Conservation (phyloP, 2,329 filamentous ascomycete genomes). For the Penicillium expansum region DNA sequence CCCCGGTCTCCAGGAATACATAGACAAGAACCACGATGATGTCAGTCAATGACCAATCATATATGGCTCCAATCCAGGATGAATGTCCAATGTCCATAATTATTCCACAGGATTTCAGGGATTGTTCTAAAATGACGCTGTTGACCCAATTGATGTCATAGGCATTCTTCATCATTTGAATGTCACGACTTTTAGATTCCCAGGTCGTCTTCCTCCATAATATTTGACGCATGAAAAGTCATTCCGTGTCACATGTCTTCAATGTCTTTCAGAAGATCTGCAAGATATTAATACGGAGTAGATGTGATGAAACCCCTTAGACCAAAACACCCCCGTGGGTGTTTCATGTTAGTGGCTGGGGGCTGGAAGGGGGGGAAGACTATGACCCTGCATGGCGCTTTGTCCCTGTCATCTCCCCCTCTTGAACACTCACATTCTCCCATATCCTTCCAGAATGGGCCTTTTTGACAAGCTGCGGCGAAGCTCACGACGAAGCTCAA, state of each 20-base stretch:
- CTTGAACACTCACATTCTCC: neutral
- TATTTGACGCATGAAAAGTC: neutral
- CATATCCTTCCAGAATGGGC: conserved; percentile 26
- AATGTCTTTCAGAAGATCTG: neutral
- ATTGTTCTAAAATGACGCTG: neutral
- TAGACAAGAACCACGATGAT: conserved; percentile 2
- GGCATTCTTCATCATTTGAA: neutral
- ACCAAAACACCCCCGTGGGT: neutral
- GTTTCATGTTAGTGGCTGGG: conserved; percentile 7
- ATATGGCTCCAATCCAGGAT: neutral
- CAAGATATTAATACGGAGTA: neutral
- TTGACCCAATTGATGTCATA: neutral
- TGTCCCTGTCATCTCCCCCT: conserved; percentile 2
- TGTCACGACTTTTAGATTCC: neutral
- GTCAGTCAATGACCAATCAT: neutral
- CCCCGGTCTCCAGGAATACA: no score
- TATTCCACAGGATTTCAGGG: neutral
- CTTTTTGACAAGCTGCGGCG: conserved; percentile 31
- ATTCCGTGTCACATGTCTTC: neutral
- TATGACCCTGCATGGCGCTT: conserved; percentile 10
- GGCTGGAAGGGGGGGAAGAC: neutral
- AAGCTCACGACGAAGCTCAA: conserved; percentile 30
- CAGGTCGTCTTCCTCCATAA: neutral
- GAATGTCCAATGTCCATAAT: neutral
- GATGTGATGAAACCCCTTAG: neutral